Percentiles rank a stretch among this genome's conserved stretches.
phyloP scores from a whole-genome alignment of 495 filamentous ascomycete genomes.

The Emericellopsis terricola region DNA sequence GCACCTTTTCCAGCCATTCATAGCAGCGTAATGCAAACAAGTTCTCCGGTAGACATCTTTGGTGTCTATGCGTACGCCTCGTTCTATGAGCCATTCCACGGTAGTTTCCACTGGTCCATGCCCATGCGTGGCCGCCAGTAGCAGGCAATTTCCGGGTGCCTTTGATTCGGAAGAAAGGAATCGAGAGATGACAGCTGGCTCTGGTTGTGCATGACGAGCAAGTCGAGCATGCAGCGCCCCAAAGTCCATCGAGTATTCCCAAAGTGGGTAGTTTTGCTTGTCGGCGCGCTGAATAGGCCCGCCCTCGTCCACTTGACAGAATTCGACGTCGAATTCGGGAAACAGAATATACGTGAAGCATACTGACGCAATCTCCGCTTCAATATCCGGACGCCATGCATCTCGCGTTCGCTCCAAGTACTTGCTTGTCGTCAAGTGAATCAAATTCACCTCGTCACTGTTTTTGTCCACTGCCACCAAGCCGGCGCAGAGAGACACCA shows the following conservation, averaged over 20 bases:
- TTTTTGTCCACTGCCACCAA: constrained; percentile 30
- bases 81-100: not conserved
- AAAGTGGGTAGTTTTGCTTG: not conserved
- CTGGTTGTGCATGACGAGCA: not conserved
- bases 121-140: not conserved
- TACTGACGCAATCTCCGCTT: constrained; percentile 13
- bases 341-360: constrained; percentile 29
- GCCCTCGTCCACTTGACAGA: not conserved
- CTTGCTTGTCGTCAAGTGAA: constrained; percentile 36
- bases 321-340: not conserved
- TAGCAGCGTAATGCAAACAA: not conserved
- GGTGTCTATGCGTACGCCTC: not conserved
- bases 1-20: not conserved
- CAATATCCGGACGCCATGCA: constrained; percentile 17
- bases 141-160: not conserved
- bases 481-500: constrained; percentile 32
- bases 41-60: not conserved
- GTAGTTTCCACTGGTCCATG: not conserved
- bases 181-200: not conserved
- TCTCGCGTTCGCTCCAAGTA: constrained; percentile 25
- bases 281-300: not conserved
- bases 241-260: not conserved
- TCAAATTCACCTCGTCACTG: constrained; percentile 28
- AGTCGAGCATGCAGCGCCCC: not conserved
- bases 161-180: not conserved